A percentile compares a stretch with the other conserved stretches of the same genome.
Evolutionary conservation across 2,329 filamentous ascomycete genomes (phyloP).

Genomic region (Fusarium foetens): DNA sequence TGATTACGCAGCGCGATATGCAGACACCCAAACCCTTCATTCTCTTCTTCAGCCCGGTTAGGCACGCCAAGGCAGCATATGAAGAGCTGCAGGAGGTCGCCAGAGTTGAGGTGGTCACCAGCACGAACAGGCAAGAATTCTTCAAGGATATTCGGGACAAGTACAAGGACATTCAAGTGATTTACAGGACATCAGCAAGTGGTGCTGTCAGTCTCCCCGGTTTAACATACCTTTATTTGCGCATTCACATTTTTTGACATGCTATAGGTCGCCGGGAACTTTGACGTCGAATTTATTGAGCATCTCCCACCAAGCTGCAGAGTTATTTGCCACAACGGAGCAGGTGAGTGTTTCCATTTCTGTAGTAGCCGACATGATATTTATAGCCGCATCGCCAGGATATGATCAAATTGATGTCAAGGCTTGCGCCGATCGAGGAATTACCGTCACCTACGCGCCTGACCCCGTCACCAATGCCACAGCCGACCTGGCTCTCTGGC

Average conservation of each 20-base stretch:
- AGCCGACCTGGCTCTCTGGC: slow-evolving; percentile 75
- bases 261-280: slow-evolving; percentile 26
- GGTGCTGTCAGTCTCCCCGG: slow-evolving; percentile 11
- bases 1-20: neutral
- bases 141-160: slow-evolving; percentile 32
- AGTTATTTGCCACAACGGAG: slow-evolving; percentile 55
- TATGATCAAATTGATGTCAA: slow-evolving; percentile 77
- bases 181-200: slow-evolving; percentile 42
- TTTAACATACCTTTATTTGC: neutral
- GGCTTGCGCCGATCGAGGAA: slow-evolving; percentile 62
- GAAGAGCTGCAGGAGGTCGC: slow-evolving; percentile 23
- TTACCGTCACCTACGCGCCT: slow-evolving; percentile 75
- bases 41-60: slow-evolving; percentile 39
- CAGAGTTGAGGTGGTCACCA: slow-evolving; percentile 33
- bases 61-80: slow-evolving; percentile 23
- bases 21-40: slow-evolving; percentile 28
- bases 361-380: fast-evolving
- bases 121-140: slow-evolving; percentile 26
- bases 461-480: slow-evolving; percentile 75
- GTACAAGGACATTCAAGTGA: slow-evolving; percentile 30
- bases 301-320: slow-evolving; percentile 50
- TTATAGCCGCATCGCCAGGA: slow-evolving; percentile 50
- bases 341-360: neutral
- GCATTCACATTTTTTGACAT: no score
- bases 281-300: slow-evolving; percentile 27